Evolutionary conservation across 2,329 filamentous ascomycete genomes (phyloP), one percentile per base, ranked within the genome.

Genomic region (Talaromyces islandicus): DNA sequence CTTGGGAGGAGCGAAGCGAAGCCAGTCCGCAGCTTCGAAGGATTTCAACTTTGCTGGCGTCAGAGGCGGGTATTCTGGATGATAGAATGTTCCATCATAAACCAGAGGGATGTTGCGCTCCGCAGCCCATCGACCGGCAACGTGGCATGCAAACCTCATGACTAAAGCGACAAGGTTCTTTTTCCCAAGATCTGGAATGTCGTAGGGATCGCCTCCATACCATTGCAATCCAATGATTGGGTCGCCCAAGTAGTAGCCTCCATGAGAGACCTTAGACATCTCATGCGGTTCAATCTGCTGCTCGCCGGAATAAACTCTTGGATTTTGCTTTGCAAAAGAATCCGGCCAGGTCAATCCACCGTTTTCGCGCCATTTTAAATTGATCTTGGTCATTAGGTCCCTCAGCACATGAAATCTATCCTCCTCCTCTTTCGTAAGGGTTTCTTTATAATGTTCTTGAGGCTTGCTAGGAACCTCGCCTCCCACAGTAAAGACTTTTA

Each of bases 131-230:
- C 66, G 68, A 4, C 68, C 73, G 1, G 71, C 66, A 30, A 75
- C 64, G 60, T 73, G 70, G 21, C 73, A 73, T 17, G 81, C 84
- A 24, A 87, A 69, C 61, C 85, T 71, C 85, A 88, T 88, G 38
- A 77, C 65, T 55, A 82, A 76, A 3, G 73, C 70, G 53, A 80
- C 70, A 29, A 81, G 67, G 53, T 78, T 71, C 17, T 66, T 63
- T 53, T 74, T 75, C 1, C 73, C 74, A n/a, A 69, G 56, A 53
- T 77, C 74, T 4, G 67, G 66, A 4, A 75, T 64, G 58, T 73
- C 73, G 63, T 70, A 78, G 61, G 71, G 70, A 53, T 78, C 69
- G 25, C 66, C 54, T 12, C 66, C 55, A 35, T 65, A 62, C 51
- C 67, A 63, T 51, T 65, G 60, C 7, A 78, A 62, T 58, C 69